Base-by-base conservation (phyloP, 106 monocot genomes). In the Ottelia alismoides region DNA sequence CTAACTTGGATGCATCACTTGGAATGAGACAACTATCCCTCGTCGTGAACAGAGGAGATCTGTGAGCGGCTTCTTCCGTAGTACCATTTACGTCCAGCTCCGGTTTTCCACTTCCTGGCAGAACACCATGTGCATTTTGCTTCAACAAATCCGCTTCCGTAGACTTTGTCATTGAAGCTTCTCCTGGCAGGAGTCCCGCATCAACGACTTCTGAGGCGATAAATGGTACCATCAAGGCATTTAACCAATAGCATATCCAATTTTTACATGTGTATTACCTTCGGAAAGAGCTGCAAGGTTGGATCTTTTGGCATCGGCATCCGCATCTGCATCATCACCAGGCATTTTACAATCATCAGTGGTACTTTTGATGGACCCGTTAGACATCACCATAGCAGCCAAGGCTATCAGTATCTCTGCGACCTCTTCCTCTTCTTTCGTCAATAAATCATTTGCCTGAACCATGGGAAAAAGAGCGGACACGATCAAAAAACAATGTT, bases 401-500 rank as follows among this genome's bases (percentile, higher is more conserved):
- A 77, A 63, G 19, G 51, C 26, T 52, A 31, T 58, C 32, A 83
- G 55, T 31, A 56, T 60, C 57, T 74, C 70, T 9, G 65, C 63
- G 55, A 77, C 82, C 52, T 77, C 77, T 59, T 70, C 67, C 55
- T 83, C 77, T 30, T 77, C 82, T 27, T 70, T 64, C 11, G 73
- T 72, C 21, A 75, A 21, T 40, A 49, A 12, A 23, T 52, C 53
- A 58, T 11, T 29, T 12, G 52, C 20, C 73, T 74, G 51, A 7
- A 55, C n/a, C n/a, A n/a, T n/a, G n/a, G n/a, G n/a, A n/a, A n/a
- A n/a, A n/a, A n/a, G n/a, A n/a, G n/a, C n/a, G n/a, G n/a, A n/a
- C n/a, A n/a, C n/a, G n/a, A n/a, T n/a, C n/a, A n/a, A n/a, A n/a
- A n/a, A n/a, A n/a, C n/a, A n/a, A n/a, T n/a, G n/a, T n/a, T n/a